phyloP scores from a whole-genome alignment of 192 early-diverging fungal genomes.

The Backusella australiensis region DNA sequence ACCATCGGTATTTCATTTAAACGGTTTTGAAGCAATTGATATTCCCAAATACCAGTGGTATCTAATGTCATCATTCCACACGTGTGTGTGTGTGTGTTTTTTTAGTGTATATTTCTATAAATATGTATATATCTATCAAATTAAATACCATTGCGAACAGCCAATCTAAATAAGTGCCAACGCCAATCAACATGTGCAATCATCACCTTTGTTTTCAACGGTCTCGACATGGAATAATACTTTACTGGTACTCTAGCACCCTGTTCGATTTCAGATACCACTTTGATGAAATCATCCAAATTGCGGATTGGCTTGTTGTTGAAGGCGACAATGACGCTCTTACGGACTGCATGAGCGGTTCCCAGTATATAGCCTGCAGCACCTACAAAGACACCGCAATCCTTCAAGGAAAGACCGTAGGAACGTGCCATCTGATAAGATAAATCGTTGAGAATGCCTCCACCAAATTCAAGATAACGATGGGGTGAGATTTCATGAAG shows the following conservation, averaged over 20 bases:
- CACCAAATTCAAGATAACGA: constrained; percentile 82
- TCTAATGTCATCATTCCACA: constrained; percentile 32
- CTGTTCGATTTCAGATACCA: constrained; percentile 56
- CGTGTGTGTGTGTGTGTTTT: neutral
- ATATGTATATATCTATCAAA: neutral
- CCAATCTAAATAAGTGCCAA: constrained; percentile 79
- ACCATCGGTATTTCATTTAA: neutral
- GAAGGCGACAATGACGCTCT: constrained; percentile 60
- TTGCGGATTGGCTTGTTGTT: constrained; percentile 57
- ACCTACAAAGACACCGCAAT: constrained; percentile 78
- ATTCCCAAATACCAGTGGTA: constrained; percentile 78
- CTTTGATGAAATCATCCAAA: constrained; percentile 62
- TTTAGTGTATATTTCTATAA: neutral
- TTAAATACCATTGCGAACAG: constrained; percentile 63
- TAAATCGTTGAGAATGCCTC: constrained; percentile 68
- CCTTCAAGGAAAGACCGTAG: constrained; percentile 52
- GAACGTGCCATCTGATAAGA: constrained; percentile 73
- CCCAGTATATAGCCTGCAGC: constrained; percentile 62
- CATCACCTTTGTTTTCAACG: constrained; percentile 73
- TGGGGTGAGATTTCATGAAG: constrained; percentile 77
- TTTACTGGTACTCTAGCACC: constrained; percentile 48
- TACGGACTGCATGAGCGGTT: constrained; percentile 56
- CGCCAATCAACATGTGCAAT: constrained; percentile 82
- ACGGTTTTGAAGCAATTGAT: constrained; percentile 47
- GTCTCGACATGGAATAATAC: constrained; percentile 75